Evolutionary conservation across 345 rosid species (phyloP).

Genomic region (Syzygium jambos): DNA sequence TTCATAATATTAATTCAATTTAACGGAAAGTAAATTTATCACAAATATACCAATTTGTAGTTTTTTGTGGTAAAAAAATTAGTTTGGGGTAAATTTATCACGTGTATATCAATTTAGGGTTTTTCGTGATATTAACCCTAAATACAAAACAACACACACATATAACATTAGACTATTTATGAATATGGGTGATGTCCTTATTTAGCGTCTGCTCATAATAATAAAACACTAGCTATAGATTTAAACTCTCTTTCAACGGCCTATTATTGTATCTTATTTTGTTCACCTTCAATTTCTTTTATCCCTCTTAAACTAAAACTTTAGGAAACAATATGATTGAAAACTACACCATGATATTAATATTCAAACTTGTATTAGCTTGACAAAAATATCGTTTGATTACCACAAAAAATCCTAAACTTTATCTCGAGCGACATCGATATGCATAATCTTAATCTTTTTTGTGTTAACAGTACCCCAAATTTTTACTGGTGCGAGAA

Average conservation of each 20-base stretch:
- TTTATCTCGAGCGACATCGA: not conserved
- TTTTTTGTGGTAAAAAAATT: too few relatives aligned
- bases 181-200: not conserved
- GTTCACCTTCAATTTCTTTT: not conserved
- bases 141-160: not conserved
- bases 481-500: not conserved
- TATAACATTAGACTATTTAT: not conserved
- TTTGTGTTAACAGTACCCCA: not conserved
- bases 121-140: not conserved
- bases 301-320: not conserved
- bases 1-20: too few relatives aligned
- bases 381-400: too few relatives aligned
- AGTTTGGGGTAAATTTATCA: too few relatives aligned
- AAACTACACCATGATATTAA: not conserved
- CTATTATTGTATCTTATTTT: not conserved
- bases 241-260: not conserved
- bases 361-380: too few relatives aligned
- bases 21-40: too few relatives aligned
- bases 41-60: too few relatives aligned
- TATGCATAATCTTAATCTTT: not conserved
- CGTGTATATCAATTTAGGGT: too few relatives aligned
- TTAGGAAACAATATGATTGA: not conserved
- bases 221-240: not conserved
- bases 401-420: not conserved
- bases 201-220: not conserved